These are phyloP conservation scores for Trichoderma sp. DNA, from an alignment of 2,329 filamentous ascomycete species.

Conservation along the genomic window DNA sequence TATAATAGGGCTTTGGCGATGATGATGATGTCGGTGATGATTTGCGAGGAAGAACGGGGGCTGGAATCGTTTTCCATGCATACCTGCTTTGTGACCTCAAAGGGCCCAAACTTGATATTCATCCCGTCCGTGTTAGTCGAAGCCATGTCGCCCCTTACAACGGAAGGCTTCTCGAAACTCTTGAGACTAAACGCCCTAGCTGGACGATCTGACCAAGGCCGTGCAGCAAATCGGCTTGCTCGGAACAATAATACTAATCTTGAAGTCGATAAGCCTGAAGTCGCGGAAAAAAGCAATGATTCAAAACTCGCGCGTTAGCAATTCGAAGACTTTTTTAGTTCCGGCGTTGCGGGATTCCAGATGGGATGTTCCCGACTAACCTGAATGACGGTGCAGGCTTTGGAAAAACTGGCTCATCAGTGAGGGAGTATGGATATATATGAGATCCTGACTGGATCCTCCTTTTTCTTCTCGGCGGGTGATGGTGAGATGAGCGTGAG, in stretches of 20 bases:
- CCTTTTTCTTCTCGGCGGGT: neutral
- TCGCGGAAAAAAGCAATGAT: neutral
- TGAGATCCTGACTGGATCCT: neutral
- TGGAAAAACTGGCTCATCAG: neutral
- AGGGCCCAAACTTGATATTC: slow-evolving; percentile 67
- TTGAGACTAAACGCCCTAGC: neutral
- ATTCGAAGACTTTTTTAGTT: neutral
- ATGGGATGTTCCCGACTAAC: neutral
- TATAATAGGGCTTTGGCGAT: neutral
- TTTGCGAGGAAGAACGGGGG: neutral
- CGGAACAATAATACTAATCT: neutral
- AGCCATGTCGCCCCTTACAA: slow-evolving; percentile 30
- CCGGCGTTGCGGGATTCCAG: neutral
- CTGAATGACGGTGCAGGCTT: neutral
- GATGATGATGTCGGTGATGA: neutral
- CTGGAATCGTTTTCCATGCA: slow-evolving; percentile 17
- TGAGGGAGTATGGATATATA: neutral
- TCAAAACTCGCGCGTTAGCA: neutral
- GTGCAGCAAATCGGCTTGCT: neutral
- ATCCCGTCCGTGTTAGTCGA: slow-evolving; percentile 26
- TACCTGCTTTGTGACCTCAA: slow-evolving; percentile 72
- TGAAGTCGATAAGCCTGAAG: neutral
- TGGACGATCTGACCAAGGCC: neutral
- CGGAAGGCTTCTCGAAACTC: neutral
- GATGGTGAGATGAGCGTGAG: neutral